A percentile compares a stretch with the other conserved stretches of the same genome.
Conservation (phyloP, 345 rosid genomes). For the Rubroshorea leprosula region DNA sequence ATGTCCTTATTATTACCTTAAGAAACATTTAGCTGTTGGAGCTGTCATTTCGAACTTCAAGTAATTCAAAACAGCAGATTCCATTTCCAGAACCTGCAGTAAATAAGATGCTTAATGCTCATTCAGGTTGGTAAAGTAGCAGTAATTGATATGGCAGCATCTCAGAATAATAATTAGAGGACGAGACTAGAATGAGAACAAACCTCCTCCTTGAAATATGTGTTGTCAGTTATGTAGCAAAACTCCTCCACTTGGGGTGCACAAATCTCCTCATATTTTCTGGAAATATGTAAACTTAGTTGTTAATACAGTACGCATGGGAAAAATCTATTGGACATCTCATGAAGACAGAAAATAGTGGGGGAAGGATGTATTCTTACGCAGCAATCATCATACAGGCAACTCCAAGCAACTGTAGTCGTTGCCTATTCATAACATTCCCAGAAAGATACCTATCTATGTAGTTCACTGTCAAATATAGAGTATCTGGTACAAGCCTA, state of each 20-base stretch:
- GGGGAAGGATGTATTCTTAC: slow-evolving; percentile 35
- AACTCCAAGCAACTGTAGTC: slow-evolving; percentile 84
- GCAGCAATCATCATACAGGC: slow-evolving; percentile 93
- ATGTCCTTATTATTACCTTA: slow-evolving; percentile 43
- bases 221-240: slow-evolving; percentile 92
- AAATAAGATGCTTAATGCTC: slow-evolving; percentile 5
- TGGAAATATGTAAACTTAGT: slow-evolving; percentile 22
- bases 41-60: slow-evolving; percentile 90
- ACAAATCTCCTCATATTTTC: slow-evolving; percentile 90
- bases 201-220: slow-evolving; percentile 84
- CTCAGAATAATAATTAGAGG: too few species aligned
- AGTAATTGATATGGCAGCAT: too few species aligned
- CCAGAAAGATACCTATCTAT: slow-evolving; percentile 93
- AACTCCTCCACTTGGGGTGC: slow-evolving; percentile 93
- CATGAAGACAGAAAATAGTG: background rate
- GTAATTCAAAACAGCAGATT: slow-evolving; percentile 72
- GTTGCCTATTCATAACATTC: slow-evolving; percentile 63
- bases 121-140: background rate
- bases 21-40: slow-evolving; percentile 79
- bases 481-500: slow-evolving; percentile 81
- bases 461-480: slow-evolving; percentile 78
- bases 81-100: slow-evolving; percentile 82
- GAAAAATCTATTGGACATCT: too few species aligned
- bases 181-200: too few species aligned
- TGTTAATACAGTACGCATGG: slow-evolving; percentile 6